A percentile compares a stretch with the other conserved stretches of the same genome.
Conservation (phyloP, 75 land plant genomes). For the Sequoiadendron giganteum region DNA sequence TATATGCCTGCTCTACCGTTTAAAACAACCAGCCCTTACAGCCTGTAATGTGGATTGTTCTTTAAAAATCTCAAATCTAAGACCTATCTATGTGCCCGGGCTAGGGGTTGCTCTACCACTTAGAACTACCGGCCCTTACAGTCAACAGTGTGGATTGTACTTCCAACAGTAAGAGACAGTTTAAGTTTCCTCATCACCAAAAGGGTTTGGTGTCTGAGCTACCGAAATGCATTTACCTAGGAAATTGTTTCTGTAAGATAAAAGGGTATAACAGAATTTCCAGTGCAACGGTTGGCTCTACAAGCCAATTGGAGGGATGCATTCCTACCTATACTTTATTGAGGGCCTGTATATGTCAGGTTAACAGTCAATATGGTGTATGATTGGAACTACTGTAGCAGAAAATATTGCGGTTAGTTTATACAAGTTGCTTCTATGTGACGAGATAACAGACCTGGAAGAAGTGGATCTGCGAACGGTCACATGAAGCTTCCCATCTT, state of each 20-base stretch:
- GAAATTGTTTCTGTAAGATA: not conserved
- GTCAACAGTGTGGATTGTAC: not conserved
- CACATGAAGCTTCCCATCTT: constrained; percentile 86
- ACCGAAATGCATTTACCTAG: not conserved
- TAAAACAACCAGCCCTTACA: not conserved
- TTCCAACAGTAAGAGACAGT: not conserved
- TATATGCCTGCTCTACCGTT: not conserved
- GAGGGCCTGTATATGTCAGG: not conserved
- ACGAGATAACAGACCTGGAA: constrained; percentile 56
- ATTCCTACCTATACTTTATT: too few relatives aligned
- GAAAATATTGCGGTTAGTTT: too few relatives aligned
- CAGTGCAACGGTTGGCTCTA: not conserved
- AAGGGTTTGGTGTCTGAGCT: not conserved
- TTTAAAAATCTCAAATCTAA: too few relatives aligned
- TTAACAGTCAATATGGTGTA: not conserved
- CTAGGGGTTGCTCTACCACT: not conserved
- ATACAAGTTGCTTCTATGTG: not conserved
- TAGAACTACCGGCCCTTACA: not conserved
- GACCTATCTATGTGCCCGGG: too few relatives aligned
- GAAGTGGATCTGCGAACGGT: constrained; percentile 58
- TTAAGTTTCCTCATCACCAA: too few relatives aligned
- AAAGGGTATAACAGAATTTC: not conserved
- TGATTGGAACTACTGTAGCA: not conserved
- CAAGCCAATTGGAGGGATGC: not conserved
- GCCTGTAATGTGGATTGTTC: not conserved